Conservation (phyloP, 2,329 filamentous ascomycete genomes). For the Cadophora luteo-olivacea region DNA sequence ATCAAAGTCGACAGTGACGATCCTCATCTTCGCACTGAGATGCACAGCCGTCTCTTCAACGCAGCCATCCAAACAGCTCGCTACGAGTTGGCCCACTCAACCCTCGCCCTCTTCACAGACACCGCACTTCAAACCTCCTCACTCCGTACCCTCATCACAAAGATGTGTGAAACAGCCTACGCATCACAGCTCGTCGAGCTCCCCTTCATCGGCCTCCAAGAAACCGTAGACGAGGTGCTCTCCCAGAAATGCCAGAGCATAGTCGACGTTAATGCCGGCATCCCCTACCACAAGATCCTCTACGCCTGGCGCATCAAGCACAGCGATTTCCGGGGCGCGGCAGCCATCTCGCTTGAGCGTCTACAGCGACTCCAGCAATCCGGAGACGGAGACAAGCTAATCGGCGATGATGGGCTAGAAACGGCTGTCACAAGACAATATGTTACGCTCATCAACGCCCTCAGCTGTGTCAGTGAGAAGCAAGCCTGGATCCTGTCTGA, state of each 20-base stretch:
- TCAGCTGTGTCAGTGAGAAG: conserved; percentile 82
- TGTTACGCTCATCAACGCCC: conserved; percentile 88
- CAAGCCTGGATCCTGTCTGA: conserved; percentile 81
- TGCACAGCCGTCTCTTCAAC: conserved; percentile 84
- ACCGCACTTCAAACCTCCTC: conserved; percentile 73
- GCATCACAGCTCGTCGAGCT: conserved; percentile 74
- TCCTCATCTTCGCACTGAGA: conserved; percentile 62
- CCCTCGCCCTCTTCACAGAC: conserved; percentile 76
- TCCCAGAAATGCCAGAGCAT: conserved; percentile 73
- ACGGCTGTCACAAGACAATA: conserved; percentile 77
- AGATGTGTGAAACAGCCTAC: conserved; percentile 72
- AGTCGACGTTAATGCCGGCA: conserved; percentile 66
- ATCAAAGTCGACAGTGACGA: conserved; percentile 31
- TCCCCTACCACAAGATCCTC: conserved; percentile 85
- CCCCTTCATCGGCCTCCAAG: conserved; percentile 79
- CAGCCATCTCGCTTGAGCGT: conserved; percentile 66
- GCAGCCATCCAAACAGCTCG: conserved; percentile 79
- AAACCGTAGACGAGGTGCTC: conserved; percentile 81
- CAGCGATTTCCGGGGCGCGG: conserved; percentile 85
- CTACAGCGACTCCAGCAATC: conserved; percentile 66
- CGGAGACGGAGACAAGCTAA: conserved; percentile 63
- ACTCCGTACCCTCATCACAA: conserved; percentile 72
- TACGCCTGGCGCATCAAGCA: conserved; percentile 89
- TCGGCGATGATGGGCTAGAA: conserved; percentile 60
- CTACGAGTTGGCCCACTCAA: conserved; percentile 83